Base-by-base conservation (phyloP, 306 rosid species). In the Glycine tomentella region DNA sequence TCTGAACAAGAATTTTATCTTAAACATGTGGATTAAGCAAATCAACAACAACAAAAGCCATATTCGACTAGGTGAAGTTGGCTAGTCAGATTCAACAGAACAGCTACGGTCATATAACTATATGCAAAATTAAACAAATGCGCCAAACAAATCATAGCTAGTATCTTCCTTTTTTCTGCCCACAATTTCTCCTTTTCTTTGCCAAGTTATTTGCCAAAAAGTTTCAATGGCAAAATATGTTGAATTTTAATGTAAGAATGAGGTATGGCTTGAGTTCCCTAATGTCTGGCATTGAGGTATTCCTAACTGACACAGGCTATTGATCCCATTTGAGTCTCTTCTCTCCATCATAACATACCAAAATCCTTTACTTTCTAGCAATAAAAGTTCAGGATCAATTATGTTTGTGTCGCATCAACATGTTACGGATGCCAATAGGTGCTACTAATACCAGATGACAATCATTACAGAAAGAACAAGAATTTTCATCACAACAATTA, bases 71-170 rank as follows among this genome's bases (percentile, higher is more conserved):
- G 42, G 40, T 10, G n/a, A 20, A 8, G 4, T 2, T 33, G 6
- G 10, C 31, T 56, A 15, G 31, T 57, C 63, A 6, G 33, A 57
- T 25, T 25, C 25, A 59, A 31, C 40, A 59, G 42, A 59, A 59
- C 45, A 57, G 10, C 9, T 5, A 62, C 12, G 68, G 16, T 62
- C 44, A 61, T 62, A 17, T 56, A 15, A 8, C 34, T 45, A 62
- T 63, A 17, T 56, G 31, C 12, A 55, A 42, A 7, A 82, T 46
- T 56, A 20, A 78, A 56, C 62, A 75, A 69, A 44, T 59, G 15
- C 40, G 25, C 20, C 17, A 66, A 73, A 72, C 70, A 74, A 64
- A 57, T 68, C 63, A 74, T 49, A 75, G 51, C 51, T 15, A 52
- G 9, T 14, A 9, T 82, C 34, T 57, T n/a, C 71, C 62, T 51